Base-by-base conservation (phyloP, 352 stramenopile species). In the Phytophthora cajani region DNA sequence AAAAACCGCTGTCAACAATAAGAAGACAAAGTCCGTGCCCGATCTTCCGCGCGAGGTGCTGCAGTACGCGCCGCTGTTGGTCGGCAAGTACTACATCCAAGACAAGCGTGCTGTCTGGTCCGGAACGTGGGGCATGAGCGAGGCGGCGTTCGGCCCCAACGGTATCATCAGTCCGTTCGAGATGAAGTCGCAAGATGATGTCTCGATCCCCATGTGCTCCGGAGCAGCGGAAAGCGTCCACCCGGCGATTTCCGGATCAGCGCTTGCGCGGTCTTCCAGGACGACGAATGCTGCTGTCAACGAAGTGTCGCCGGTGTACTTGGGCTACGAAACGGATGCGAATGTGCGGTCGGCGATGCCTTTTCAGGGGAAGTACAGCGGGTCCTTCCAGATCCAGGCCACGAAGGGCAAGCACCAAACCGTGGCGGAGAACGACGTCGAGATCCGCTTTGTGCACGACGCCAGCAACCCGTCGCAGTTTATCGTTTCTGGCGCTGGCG, bases 321-420 rank as follows among this genome's bases (percentile, higher is more conserved):
- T 90, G 33, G 85, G 85, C 27, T 93, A 93, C 57, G 81, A 93
- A 78, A 79, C 74, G 19, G 71, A 94, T 58, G 58, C 76, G 21
- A 63, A 68, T 25, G 72, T 88, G 53, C 81, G 86, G 10, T 93
- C 85, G 19, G 81, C 84, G n/a, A 83, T 94, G 71, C 87, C 87
- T 51, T 95, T 94, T 44, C 75, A 87, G 33, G 81, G 80, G 72
- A 94, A 92, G 68, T 96, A 95, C 75, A 89, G 79, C 51, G 89
- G 89, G 1, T 95, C 85, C 16, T 96, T 96, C 58, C 87, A 96
- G 72, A 96, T 96, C 64, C 87, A 94, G 55, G 88, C 86, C 0
- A 73, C 87, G 12, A 96, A 96, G 74, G 88, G 86, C 25, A 96
- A 96, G 55, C 77, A 84, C 12, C 84, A 93, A 58, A 96, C 86